These are phyloP conservation scores for Bromus sterilis DNA, from an alignment of 176 grass and related monocot species.

Conservation along the genomic window DNA sequence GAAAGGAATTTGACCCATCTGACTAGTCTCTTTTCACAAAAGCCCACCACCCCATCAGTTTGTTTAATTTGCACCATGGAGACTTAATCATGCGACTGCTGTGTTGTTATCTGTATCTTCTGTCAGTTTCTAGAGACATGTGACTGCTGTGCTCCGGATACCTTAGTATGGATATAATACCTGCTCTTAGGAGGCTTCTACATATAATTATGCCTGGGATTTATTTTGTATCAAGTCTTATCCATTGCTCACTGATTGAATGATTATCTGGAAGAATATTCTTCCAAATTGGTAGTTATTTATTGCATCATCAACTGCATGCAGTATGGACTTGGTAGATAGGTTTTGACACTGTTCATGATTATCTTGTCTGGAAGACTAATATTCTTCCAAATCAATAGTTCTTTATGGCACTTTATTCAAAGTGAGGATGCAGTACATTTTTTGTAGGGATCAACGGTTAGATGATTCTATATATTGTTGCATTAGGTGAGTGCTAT, in stretches of 20 bases:
- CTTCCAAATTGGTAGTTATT: background rate
- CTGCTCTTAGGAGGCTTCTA: conserved; percentile 16
- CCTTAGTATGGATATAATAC: background rate
- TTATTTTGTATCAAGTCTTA: conserved; percentile 8
- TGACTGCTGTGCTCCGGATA: background rate
- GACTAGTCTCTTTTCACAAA: conserved; percentile 38
- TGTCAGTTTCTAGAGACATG: background rate
- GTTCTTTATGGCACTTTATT: background rate
- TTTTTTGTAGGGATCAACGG: background rate
- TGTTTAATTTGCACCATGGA: conserved; percentile 19
- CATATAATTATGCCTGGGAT: background rate
- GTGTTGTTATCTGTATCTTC: conserved; percentile 9
- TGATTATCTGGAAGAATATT: conserved; percentile 17
- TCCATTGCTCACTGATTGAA: background rate
- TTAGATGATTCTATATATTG: background rate
- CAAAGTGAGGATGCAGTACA: background rate
- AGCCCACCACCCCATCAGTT: background rate
- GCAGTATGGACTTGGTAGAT: background rate
- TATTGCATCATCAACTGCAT: background rate
- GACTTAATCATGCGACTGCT: no score
- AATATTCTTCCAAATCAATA: background rate
- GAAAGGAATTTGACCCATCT: conserved; percentile 68
- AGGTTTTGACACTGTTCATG: no score
- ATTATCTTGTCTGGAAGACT: conserved; percentile 15
- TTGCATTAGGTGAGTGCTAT: background rate